Evolutionary conservation across 2,329 filamentous ascomycete genomes (phyloP), one percentile per base, ranked within the genome.

Genomic region (Domatiomyces catenatus): DNA sequence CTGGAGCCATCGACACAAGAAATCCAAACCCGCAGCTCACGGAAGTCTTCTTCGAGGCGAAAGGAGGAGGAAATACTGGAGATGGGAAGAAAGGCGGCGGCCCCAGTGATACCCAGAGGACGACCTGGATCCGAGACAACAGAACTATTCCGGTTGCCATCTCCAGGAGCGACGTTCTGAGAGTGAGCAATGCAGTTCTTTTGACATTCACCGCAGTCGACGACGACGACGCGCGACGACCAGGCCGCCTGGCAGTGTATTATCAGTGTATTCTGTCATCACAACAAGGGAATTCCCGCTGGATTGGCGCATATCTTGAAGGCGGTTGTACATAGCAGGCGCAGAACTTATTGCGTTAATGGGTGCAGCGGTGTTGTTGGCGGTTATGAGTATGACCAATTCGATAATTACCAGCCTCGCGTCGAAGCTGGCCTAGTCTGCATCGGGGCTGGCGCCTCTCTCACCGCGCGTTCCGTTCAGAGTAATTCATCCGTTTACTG

Each of bases 171-270:
- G 45, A 47, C 45, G 26, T 47, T 47, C 26, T 32, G 17, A 18
- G 26, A 26, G 19, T 8, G 20, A 32, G 8, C 6, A 17, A 32
- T 10, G n/a, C 3, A 18, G 12, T 18, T 5, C 18, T 17, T 5
- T 46, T 17, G 15, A 2, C 12, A 3, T 26, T 47, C 20, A 47
- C 8, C 17, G 10, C 2, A n/a, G 8, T 32, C 36, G 19, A 52
- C 46, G 47, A 54, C 24, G 26, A 47, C 46, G n/a, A n/a, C n/a
- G n/a, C n/a, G 52, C 47, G 52, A 51, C 47, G 52, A 43, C 42
- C 51, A 42, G 52, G 42, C 52, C 39, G 22, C 15, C 28, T 36
- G 42, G 46, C 47, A n/a, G 47, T 50, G 52, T 53, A 53, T 39
- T 49, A 53, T 32, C 49, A 53, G 24, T 42, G 18, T 46, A 20